Conservation (phyloP, 352 stramenopile genomes). For the Aphanomyces cochlioides region DNA sequence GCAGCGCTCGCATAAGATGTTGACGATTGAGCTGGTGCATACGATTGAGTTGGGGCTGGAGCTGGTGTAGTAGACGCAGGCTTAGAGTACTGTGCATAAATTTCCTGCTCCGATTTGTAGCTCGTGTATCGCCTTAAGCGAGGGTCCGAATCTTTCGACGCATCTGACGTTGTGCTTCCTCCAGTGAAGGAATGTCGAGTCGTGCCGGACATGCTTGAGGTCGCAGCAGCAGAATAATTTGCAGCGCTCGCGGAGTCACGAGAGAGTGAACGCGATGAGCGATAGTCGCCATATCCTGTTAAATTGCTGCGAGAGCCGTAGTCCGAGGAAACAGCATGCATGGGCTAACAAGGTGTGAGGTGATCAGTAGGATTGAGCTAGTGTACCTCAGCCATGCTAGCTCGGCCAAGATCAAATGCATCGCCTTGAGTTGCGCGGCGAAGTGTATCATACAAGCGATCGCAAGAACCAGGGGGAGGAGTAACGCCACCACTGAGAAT, state of each 20-base stretch:
- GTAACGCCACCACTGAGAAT: conserved; percentile 75
- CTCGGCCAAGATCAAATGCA: background rate
- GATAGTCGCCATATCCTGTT: conserved; percentile 24
- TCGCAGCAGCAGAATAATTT: background rate
- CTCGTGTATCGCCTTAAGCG: conserved; percentile 59
- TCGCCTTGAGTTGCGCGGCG: conserved; percentile 37
- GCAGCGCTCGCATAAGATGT: conserved; percentile 24
- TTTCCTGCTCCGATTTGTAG: conserved; percentile 78
- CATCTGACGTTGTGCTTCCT: background rate
- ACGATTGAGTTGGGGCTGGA: conserved; percentile 10
- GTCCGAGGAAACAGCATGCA: conserved; percentile 19
- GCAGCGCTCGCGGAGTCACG: background rate
- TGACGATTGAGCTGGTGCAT: conserved; percentile 29
- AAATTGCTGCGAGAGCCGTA: conserved; percentile 25
- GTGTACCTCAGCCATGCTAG: conserved; percentile 24
- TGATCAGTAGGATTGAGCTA: background rate
- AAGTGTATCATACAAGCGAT: conserved; percentile 70
- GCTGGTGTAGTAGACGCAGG: conserved; percentile 19
- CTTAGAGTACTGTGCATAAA: conserved; percentile 75
- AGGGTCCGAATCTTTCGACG: conserved; percentile 45
- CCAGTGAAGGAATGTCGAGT: conserved; percentile 24
- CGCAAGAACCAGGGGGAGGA: conserved; percentile 53
- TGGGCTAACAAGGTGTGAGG: background rate
- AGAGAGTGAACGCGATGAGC: conserved; percentile 15
- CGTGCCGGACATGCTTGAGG: background rate